These are phyloP conservation scores for Adansonia gregorii DNA, from an alignment of 441 rosid genomes.

Conservation along the genomic window DNA sequence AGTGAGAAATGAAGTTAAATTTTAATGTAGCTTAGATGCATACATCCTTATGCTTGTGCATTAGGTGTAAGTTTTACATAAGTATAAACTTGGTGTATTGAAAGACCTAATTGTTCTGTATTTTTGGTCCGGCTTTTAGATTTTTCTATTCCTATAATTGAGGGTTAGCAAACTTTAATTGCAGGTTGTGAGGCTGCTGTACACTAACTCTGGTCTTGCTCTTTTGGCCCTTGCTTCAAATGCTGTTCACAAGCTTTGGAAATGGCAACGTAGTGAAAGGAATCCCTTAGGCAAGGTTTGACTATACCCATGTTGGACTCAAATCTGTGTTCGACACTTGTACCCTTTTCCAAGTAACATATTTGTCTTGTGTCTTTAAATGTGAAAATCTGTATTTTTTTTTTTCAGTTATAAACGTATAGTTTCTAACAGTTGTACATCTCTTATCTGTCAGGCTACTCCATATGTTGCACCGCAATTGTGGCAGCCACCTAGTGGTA, in stretches of 20 bases:
- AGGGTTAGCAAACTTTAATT: constrained; percentile 13
- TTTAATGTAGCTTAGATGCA: neutral
- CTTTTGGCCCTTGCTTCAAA: constrained; percentile 53
- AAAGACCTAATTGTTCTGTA: neutral
- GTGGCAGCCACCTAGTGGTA: constrained; percentile 45
- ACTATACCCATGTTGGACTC: too few species aligned
- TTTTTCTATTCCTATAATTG: constrained; percentile 6
- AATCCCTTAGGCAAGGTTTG: constrained; percentile 53
- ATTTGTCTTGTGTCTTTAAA: constrained; percentile 7
- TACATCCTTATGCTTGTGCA: neutral
- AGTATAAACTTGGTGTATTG: neutral
- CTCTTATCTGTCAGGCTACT: constrained; percentile 46
- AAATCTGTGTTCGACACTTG: too few species aligned
- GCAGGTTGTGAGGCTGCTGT: constrained; percentile 56
- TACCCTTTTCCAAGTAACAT: too few species aligned
- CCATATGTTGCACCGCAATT: constrained; percentile 44
- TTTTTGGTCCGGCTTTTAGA: neutral
- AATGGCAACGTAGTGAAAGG: constrained; percentile 54
- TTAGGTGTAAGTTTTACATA: neutral
- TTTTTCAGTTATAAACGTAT: neutral
- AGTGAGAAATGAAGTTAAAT: neutral
- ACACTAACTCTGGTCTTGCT: constrained; percentile 58
- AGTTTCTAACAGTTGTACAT: constrained; percentile 14
- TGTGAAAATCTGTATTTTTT: constrained; percentile 4
- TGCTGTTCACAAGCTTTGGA: constrained; percentile 64